Evolutionary conservation across 176 grass and related monocot species (phyloP), one percentile per base, ranked within the genome.

Genomic region (Rhynchospora tenuis): DNA sequence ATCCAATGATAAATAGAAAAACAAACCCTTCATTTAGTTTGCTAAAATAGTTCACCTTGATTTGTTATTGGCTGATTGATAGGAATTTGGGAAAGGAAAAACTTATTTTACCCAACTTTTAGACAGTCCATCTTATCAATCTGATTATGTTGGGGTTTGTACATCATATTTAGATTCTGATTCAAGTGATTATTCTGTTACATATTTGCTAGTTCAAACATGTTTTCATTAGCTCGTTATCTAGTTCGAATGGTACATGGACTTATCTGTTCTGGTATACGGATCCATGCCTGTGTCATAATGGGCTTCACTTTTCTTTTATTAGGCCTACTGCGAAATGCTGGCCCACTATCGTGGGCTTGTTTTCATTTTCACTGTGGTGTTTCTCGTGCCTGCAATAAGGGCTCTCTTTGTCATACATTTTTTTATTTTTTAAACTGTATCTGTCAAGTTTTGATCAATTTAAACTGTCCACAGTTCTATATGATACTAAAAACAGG

Each of bases 1-100:
- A 55, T 38, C 83, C 27, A 47, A 82, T 20, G 42, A 65, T 67
- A 68, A 82, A 24, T 82, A 81, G 63, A 65, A 65, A 82, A 20
- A 67, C 26, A 51, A 61, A 20, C 56, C 44, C 20, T 50, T 52
- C 71, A 52, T 4, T 77, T 55, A 76, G 24, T 77, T 55, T 77
- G 38, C 24, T 77, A 19, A 77, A 77, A 4, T 77, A 77, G 47
- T 77, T 77, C 28, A 52, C 71, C 50, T 52, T 77, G 73, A 56
- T 56, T 77, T 29, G 72, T 22, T 55, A 55, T 55, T 77, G 73
- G 50, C 73, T 77, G 46, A 77, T 77, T 50, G 73, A 77, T 54
- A 56, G 50, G 20, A 77, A 55, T 55, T 23, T 31, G 6, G 8
- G 38, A 9, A 77, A 56, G 26, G 51, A 9, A 23, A 50, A 77